Evolutionary conservation across 441 rosid genomes (phyloP).

Genomic region (Aleurites moluccanus): DNA sequence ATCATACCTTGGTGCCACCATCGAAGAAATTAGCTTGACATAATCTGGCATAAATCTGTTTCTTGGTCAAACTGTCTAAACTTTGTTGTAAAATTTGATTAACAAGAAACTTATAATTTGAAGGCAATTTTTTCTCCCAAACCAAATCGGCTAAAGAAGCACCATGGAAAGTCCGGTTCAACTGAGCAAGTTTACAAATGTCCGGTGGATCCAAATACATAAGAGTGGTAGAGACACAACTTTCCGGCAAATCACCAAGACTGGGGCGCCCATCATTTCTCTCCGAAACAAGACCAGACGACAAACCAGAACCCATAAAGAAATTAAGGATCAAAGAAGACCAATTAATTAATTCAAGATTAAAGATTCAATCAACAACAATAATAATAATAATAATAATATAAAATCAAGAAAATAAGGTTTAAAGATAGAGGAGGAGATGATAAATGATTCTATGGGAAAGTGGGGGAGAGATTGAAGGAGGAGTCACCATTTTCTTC

Average conservation of each 20-base stretch:
- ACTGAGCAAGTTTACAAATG: constrained; percentile 64
- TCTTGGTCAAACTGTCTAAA: constrained; percentile 42
- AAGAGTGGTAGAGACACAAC: constrained; percentile 62
- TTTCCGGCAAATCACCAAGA: constrained; percentile 75
- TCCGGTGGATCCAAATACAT: constrained; percentile 64
- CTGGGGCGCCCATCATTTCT: constrained; percentile 32
- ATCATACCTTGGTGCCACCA: constrained; percentile 57
- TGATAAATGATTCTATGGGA: constrained; percentile 35
- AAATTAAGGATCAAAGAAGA: not conserved
- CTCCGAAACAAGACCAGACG: constrained; percentile 42
- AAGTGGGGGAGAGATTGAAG: constrained; percentile 40
- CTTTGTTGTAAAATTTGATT: constrained; percentile 31
- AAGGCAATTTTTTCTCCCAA: constrained; percentile 78
- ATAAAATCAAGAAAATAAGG: constrained; percentile 11
- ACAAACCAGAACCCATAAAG: constrained; percentile 53
- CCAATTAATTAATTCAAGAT: not conserved
- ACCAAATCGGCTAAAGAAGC: constrained; percentile 82
- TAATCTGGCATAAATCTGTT: constrained; percentile 53
- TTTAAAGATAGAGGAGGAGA: constrained; percentile 58
- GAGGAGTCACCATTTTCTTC: constrained; percentile 31
- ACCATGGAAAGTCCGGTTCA: constrained; percentile 58
- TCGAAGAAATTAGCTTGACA: constrained; percentile 51
- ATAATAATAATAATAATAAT: not conserved
- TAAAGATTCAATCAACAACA: not conserved
- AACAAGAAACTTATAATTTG: constrained; percentile 49